Evolutionary conservation across 306 rosid genomes (phyloP), one percentile per base, ranked within the genome.

Genomic region (Glycine latifolia): DNA sequence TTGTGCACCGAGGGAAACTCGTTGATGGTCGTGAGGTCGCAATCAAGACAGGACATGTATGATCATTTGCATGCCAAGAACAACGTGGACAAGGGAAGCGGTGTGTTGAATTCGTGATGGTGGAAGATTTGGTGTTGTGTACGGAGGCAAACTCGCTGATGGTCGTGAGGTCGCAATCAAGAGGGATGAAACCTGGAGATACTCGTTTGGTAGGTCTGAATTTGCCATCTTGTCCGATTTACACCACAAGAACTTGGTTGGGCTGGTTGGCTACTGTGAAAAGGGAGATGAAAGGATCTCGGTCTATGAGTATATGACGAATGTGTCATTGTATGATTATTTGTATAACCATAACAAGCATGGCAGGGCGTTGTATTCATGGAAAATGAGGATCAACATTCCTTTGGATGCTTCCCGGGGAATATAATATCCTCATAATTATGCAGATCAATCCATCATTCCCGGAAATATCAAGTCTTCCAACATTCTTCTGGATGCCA

Each of bases 381-480:
- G 98, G 98, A 92, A 87, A 79, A 82, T 88, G 87, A 89, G 98
- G 91, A 92, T 95, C 88, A 95, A 91, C n/a, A 85, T 95, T 13
- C 97, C 97, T 0, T 59, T 95, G 70, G 97, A 95, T 69, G 98
- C 97, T 7, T 86, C 98, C 0, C 71, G 98, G 81, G 98, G 97
- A 68, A 95, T 95, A 10, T 97, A 95, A 33, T 92, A 95, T 85
- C 97, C 92, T 0, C 98, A 95, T 76, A 91, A 86, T 20, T 95
- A 95, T 49, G 98, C 98, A n/a, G 98, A 92, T 47, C 98, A 97
- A n/a, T 87, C 97, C 0, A 95, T 95, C 70, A 92, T 95, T 77
- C 98, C 92, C 69, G 82, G 98, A 41, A 97, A 95, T 62, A 95
- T 95, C 3, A 95, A 95, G 82, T 92, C 97, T 2, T 92, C 97